A percentile compares a stretch with the other conserved stretches of the same genome.
Evolutionary conservation across 1,284 basidiomycete genomes (phyloP).

Genomic region (Ganoderma lingzhi): DNA sequence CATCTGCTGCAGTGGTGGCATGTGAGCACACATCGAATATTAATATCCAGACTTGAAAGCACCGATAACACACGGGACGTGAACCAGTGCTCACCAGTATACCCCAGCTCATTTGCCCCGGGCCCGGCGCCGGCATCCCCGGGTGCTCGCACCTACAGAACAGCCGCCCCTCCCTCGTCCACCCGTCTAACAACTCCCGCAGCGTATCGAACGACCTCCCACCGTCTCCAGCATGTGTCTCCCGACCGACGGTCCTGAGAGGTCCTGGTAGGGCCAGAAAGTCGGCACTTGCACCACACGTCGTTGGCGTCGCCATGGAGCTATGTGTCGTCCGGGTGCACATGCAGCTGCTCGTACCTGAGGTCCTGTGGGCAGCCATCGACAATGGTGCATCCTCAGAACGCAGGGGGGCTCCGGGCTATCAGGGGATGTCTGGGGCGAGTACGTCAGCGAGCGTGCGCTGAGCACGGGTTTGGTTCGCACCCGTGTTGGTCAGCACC

Average conservation of each 20-base stretch:
- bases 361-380: not conserved
- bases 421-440: too few relatives aligned
- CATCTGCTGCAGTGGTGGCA: not conserved
- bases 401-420: too few relatives aligned
- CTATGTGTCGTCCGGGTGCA: constrained; percentile 7
- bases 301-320: not conserved
- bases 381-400: too few relatives aligned
- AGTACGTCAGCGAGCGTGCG: too few relatives aligned
- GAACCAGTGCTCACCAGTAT: constrained; percentile 13
- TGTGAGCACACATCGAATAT: not conserved
- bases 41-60: not conserved
- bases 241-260: not conserved
- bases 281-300: not conserved
- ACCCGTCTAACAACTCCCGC: not conserved
- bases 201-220: constrained; percentile 2
- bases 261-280: not conserved
- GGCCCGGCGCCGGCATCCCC: constrained; percentile 3
- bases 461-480: too few relatives aligned
- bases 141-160: constrained; percentile 24
- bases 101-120: constrained; percentile 8
- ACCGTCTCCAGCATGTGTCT: not conserved
- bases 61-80: not conserved
- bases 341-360: constrained; percentile 13
- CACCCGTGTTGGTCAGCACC: too few relatives aligned
- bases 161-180: constrained; percentile 8